Evolutionary conservation across 768 basidiomycete genomes (phyloP), one percentile per base, ranked within the genome.

Genomic region (Panaeolus cyanescens): DNA sequence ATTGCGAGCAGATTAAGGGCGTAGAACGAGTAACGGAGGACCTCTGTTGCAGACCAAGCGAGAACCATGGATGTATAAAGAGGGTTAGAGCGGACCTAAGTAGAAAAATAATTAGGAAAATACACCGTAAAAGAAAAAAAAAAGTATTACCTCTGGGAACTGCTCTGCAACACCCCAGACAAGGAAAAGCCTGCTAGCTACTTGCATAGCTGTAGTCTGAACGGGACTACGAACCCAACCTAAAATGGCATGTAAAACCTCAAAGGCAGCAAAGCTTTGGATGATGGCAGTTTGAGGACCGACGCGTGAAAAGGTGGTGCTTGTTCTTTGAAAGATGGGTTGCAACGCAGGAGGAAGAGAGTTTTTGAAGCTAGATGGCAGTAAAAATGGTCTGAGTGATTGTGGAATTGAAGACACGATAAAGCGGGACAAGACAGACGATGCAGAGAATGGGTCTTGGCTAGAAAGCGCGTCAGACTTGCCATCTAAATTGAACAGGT

Each of bases 1-100:
- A 71, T 65, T 5, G 85, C 85, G 39, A 92, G 63, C 4, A 96
- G 82, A 40, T 78, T 80, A 68, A 81, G 77, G 1, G 90, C 88
- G 73, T 99, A 99, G 80, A 90, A 96, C 8, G 85, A 71, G 76
- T 99, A 99, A 31, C 97, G 92, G 59, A 96, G 87, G 53, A 96
- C 85, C 75, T 99, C 97, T 15, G 95, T 93, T 55, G 88, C 62
- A 0, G 92, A 90, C 97, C 97, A 99, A 0, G 96, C 91, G 62
- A 96, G 75, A 58, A 98, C 84, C 94, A 98, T 96, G 55, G 90
- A 88, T 5, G 92, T 85, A 78, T 92, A 98, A 28, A 95, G 71
- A 3, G 97, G 92, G 69, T 85, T 88, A 3, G 79, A 70, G 64
- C 86, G 90, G 28, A 91, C 82, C 87, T 91, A 61, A 25, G 50